Evolutionary conservation across 2,329 filamentous ascomycete species (phyloP).

Genomic region (Lasiodiplodia theobromae): DNA sequence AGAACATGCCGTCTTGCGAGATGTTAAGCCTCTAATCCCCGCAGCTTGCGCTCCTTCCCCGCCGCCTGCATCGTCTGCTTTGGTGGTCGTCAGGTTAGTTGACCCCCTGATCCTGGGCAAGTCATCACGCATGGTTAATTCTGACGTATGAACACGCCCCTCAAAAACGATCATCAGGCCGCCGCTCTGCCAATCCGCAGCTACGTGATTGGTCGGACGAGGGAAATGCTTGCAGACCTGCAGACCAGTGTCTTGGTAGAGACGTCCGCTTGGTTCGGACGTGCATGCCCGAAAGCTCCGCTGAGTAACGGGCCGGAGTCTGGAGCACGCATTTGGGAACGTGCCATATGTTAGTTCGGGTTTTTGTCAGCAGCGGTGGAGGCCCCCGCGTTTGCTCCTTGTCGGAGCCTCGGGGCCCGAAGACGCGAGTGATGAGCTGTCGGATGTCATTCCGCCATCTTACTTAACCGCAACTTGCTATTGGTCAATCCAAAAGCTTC

Average conservation of each 20-base stretch:
- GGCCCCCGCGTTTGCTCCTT: background rate
- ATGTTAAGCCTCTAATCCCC: background rate
- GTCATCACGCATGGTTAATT: background rate
- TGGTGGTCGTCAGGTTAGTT: background rate
- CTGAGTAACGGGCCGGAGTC: background rate
- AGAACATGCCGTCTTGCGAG: background rate
- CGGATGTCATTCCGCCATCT: conserved; percentile 4
- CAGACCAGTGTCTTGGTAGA: background rate
- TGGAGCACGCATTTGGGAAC: background rate
- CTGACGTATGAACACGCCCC: conserved; percentile 8
- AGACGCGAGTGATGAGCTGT: conserved; percentile 6
- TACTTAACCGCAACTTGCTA: background rate
- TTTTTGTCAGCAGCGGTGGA: background rate
- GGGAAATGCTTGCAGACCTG: background rate
- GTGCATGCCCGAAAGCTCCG: background rate
- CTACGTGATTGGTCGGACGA: background rate
- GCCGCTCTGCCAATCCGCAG: background rate
- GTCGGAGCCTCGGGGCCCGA: conserved; percentile 7
- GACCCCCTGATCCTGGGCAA: background rate
- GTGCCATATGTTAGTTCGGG: background rate
- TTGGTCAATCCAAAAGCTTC: background rate
- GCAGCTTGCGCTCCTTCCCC: background rate
- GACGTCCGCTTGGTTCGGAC: background rate
- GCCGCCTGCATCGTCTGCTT: background rate
- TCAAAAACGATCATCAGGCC: background rate